phyloP scores from a whole-genome alignment of 345 rosid genomes.

The Arabidopsis arenosa region DNA sequence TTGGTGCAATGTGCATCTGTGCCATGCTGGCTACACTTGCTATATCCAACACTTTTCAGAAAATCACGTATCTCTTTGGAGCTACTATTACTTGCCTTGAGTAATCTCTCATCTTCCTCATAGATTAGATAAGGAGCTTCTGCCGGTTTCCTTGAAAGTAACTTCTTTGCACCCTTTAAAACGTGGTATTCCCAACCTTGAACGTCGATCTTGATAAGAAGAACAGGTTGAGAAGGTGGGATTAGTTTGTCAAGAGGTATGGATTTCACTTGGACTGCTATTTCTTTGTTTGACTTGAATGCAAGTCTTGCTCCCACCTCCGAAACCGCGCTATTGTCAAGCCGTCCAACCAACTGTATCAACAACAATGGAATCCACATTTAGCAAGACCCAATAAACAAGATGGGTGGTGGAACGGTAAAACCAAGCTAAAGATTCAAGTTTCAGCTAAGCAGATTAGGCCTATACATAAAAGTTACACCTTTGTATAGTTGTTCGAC shows the following conservation, averaged over 20 bases:
- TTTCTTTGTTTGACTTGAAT: constrained; percentile 92
- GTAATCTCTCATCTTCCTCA: constrained; percentile 87
- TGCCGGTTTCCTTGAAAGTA: constrained; percentile 68
- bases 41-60: constrained; percentile 71
- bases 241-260: constrained; percentile 82
- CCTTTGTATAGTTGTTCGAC: background rate
- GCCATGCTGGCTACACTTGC: constrained; percentile 71
- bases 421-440: constrained; percentile 4
- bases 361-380: constrained; percentile 18
- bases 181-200: constrained; percentile 99
- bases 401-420: background rate
- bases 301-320: constrained; percentile 88
- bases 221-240: constrained; percentile 61
- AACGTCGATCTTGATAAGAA: constrained; percentile 86
- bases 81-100: constrained; percentile 91
- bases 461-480: background rate
- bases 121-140: constrained; percentile 91
- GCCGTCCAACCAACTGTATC: constrained; percentile 90
- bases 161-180: constrained; percentile 77
- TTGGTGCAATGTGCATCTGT: constrained; percentile 65
- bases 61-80: constrained; percentile 79
- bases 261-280: constrained; percentile 83
- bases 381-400: constrained; percentile 14
- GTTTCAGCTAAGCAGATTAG: background rate
- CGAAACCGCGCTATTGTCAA: constrained; percentile 94